Evolutionary conservation across 2,329 filamentous ascomycete species (phyloP).

Genomic region (Lecanicillium sp.): DNA sequence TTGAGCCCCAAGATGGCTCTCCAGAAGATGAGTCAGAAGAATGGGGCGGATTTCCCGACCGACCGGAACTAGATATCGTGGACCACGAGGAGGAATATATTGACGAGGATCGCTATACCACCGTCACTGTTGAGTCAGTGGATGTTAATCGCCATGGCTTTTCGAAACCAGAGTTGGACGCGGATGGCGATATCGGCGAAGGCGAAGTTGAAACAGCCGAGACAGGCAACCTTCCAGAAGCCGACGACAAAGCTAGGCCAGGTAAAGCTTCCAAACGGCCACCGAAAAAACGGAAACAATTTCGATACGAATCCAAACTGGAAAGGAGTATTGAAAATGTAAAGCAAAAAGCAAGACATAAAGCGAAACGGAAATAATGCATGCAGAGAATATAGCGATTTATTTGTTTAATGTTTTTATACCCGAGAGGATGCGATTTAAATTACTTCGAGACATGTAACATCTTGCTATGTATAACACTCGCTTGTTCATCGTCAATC

Average conservation of each 20-base stretch:
- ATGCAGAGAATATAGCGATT: too few species aligned
- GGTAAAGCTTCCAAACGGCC: constrained; percentile 29
- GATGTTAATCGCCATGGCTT: constrained; percentile 69
- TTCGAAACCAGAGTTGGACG: constrained; percentile 37
- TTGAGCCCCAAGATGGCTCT: constrained; percentile 26
- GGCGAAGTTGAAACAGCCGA: constrained; percentile 20
- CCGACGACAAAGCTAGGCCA: constrained; percentile 7
- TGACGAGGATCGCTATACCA: constrained; percentile 93
- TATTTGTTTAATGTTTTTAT: constrained; percentile 6
- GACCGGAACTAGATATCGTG: constrained; percentile 40
- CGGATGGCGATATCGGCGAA: constrained; percentile 24
- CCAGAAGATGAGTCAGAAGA: constrained; percentile 38
- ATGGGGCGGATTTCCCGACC: constrained; percentile 59
- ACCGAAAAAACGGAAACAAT: constrained; percentile 84
- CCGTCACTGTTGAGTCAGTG: constrained; percentile 87
- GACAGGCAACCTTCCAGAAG: too few species aligned
- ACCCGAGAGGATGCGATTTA: constrained; percentile 6
- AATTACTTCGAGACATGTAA: constrained; percentile 9
- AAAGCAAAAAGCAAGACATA: constrained; percentile 63
- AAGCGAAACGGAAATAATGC: constrained; percentile 15
- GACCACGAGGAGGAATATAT: constrained; percentile 90
- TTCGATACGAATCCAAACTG: constrained; percentile 82
- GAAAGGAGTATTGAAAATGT: constrained; percentile 68
- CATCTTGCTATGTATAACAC: constrained; percentile 6
- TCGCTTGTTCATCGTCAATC: too few species aligned